These are phyloP conservation scores for Cryptococcus sp. DNA, from an alignment of 1,284 basidiomycete species.

Conservation along the genomic window DNA sequence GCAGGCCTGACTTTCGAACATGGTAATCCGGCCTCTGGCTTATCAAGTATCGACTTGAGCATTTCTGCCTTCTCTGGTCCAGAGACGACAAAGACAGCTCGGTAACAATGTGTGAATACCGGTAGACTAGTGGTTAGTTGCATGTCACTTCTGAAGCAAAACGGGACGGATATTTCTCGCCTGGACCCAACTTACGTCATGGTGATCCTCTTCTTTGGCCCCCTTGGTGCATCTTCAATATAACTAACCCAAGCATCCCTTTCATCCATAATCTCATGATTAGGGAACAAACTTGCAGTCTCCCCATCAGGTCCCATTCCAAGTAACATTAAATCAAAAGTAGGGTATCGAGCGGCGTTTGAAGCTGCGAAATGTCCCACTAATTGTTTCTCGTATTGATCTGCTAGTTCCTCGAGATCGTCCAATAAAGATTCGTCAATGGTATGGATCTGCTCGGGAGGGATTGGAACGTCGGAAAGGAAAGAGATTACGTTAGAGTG, in stretches of 20 bases:
- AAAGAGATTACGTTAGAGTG: slow-evolving; percentile 69
- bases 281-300: slow-evolving; percentile 94
- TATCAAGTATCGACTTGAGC: slow-evolving; percentile 73
- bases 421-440: slow-evolving; percentile 69
- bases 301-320: slow-evolving; percentile 95
- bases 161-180: background rate
- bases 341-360: slow-evolving; percentile 85
- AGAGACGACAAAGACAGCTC: slow-evolving; percentile 82
- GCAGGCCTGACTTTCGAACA: slow-evolving; percentile 76
- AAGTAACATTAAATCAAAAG: slow-evolving; percentile 90
- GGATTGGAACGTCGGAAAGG: slow-evolving; percentile 79
- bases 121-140: slow-evolving; percentile 50
- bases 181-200: slow-evolving; percentile 56
- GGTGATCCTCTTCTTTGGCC: slow-evolving; percentile 82
- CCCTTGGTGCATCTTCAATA: slow-evolving; percentile 91
- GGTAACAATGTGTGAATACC: slow-evolving; percentile 85
- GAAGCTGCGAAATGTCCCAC: slow-evolving; percentile 84
- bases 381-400: slow-evolving; percentile 91
- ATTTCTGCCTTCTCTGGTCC: slow-evolving; percentile 82
- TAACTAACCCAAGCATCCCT: slow-evolving; percentile 91
- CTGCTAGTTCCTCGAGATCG: slow-evolving; percentile 76
- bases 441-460: slow-evolving; percentile 70
- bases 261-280: slow-evolving; percentile 77
- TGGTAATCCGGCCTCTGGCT: slow-evolving; percentile 76
- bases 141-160: background rate